Base-by-base conservation (phyloP, 2,329 filamentous ascomycete genomes). In the Exophiala oligosperma region DNA sequence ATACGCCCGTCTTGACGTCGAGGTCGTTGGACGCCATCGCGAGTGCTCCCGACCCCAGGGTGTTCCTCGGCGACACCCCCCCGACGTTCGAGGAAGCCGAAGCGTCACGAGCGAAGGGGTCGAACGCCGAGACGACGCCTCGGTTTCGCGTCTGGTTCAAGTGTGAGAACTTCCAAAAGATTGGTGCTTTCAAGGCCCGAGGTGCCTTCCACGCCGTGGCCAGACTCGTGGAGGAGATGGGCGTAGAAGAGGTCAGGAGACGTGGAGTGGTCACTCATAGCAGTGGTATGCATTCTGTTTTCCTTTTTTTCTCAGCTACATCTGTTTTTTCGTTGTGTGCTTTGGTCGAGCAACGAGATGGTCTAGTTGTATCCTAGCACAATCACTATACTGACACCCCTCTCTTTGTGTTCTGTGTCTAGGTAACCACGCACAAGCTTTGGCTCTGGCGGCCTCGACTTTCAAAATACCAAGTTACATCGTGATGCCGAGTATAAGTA, bases 341-440 rank as follows among this genome's bases (percentile, higher is more conserved):
- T 44, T 44, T 23, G 43, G n/a, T 23, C n/a, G 17, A 17, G 17
- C 17, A 17, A 17, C 17, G 17, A 17, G 17, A 17, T 17, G 17
- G 17, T 17, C 17, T 17, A 17, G 17, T 17, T 17, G 17, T 17
- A 17, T 17, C 17, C 17, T 17, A 17, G 5, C 38, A 35, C 32
- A 35, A 35, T 35, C 32, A 9, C 32, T 11, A 49, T 40, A 46
- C 8, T 35, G 21, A 38, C 14, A 35, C 32, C 11, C 11, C 32
- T 35, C 11, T 9, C 32, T 35, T 35, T 11, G 2, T n/a, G 8
- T 17, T 35, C 1, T 21, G 17, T 21, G 14, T 23, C 49, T 63
- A 93, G 92, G 93, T 59, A 97, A 97, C 76, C 94, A 97, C 71
- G 93, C 93, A 0, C 92, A 96, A 79, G 93, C 94, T 1, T 85